phyloP scores from a whole-genome alignment of 225 moss, liverwort and hornwort genomes.

The Bryoerythrophyllum caledonicum region DNA sequence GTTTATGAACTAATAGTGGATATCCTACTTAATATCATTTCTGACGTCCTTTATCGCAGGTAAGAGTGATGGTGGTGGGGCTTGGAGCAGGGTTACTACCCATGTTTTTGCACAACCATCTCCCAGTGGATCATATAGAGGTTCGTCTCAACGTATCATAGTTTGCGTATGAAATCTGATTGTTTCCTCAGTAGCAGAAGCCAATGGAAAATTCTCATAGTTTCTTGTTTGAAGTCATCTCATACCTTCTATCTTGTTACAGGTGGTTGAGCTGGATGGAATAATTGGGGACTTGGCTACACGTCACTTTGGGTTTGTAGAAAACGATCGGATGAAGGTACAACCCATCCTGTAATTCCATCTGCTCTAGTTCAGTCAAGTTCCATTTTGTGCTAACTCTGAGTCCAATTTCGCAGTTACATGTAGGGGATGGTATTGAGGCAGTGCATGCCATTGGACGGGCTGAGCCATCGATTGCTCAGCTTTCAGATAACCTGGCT shows the following conservation, averaged over 20 bases:
- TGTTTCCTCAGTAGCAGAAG: background rate
- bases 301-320: slow-evolving; percentile 84
- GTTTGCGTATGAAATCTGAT: slow-evolving; percentile 3
- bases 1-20: background rate
- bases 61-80: slow-evolving; percentile 85
- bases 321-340: slow-evolving; percentile 89
- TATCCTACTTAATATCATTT: slow-evolving; percentile 9
- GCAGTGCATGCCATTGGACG: slow-evolving; percentile 70
- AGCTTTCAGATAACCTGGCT: slow-evolving; percentile 48
- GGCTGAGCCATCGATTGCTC: slow-evolving; percentile 26
- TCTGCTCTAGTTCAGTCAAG: slow-evolving; percentile 16
- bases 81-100: slow-evolving; percentile 95
- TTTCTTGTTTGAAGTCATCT: slow-evolving; percentile 18
- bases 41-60: slow-evolving; percentile 37
- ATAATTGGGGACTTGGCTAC: slow-evolving; percentile 84
- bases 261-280: slow-evolving; percentile 95
- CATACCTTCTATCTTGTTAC: slow-evolving; percentile 22
- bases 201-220: background rate
- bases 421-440: slow-evolving; percentile 77
- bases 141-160: slow-evolving; percentile 33
- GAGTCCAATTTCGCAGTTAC: slow-evolving; percentile 55
- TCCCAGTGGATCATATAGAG: slow-evolving; percentile 82
- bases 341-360: slow-evolving; percentile 9
- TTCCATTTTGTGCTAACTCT: background rate
- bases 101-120: slow-evolving; percentile 92